A percentile compares a stretch with the other conserved stretches of the same genome.
Evolutionary conservation across 2,329 filamentous ascomycete species (phyloP).

Genomic region (Monilinia fructigena): DNA sequence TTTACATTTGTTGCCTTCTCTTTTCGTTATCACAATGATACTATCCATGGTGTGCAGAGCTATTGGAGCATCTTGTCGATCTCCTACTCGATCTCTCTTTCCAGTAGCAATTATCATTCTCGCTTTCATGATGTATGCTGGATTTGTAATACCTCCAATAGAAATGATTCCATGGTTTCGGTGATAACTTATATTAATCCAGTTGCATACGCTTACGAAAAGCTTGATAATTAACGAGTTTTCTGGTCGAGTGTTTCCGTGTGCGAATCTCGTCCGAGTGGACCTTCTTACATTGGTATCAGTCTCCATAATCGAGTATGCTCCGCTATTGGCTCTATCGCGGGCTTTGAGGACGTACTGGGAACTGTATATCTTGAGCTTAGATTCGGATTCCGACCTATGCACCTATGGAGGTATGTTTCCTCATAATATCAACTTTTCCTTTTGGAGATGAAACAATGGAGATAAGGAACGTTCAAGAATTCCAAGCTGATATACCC

Average conservation of each 20-base stretch:
- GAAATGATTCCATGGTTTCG: constrained; percentile 76
- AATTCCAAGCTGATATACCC: background rate
- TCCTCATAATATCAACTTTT: background rate
- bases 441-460: too few relatives aligned
- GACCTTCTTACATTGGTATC: constrained; percentile 25
- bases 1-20: constrained; percentile 66
- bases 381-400: constrained; percentile 56
- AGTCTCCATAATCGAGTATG: constrained; percentile 47
- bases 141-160: constrained; percentile 45
- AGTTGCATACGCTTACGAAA: constrained; percentile 76
- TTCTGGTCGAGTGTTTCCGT: constrained; percentile 31
- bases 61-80: constrained; percentile 72
- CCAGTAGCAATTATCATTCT: constrained; percentile 53
- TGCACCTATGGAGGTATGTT: constrained; percentile 58
- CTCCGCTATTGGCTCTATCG: constrained; percentile 55
- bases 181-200: constrained; percentile 66
- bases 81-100: constrained; percentile 63
- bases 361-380: constrained; percentile 51
- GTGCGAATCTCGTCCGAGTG: constrained; percentile 30
- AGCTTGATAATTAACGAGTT: constrained; percentile 84
- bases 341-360: constrained; percentile 52
- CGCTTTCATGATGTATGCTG: constrained; percentile 39
- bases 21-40: constrained; percentile 42
- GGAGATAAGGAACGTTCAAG: background rate
- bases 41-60: constrained; percentile 86